These are phyloP conservation scores for Musa balbisiana DNA, from an alignment of 202 grass and related monocot species.

Conservation along the genomic window DNA sequence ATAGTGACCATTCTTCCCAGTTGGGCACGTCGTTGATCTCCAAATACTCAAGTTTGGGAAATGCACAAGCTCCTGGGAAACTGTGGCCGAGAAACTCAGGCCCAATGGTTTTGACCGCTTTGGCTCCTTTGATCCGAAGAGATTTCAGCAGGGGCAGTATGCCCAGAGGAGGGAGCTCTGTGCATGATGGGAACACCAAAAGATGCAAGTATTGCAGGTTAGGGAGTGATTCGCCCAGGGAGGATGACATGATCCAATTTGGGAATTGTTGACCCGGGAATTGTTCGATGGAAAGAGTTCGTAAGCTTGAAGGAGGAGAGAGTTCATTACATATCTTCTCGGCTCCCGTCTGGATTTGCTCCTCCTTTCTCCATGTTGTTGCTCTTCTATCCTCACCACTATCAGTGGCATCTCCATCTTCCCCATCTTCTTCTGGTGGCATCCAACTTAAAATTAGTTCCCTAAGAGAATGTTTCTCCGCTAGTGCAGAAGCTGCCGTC, in stretches of 20 bases:
- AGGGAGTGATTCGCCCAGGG: slow-evolving; percentile 46
- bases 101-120: slow-evolving; percentile 49
- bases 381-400: slow-evolving; percentile 8
- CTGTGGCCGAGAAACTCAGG: slow-evolving; percentile 47
- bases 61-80: slow-evolving; percentile 20
- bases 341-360: slow-evolving; percentile 30
- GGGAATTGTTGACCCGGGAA: slow-evolving; percentile 58
- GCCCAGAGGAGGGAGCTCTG: slow-evolving; percentile 53
- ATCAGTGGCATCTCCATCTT: neutral
- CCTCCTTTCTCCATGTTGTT: slow-evolving; percentile 2
- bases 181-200: slow-evolving; percentile 46
- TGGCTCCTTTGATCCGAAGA: slow-evolving; percentile 50
- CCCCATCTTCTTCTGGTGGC: slow-evolving; percentile 14
- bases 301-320: slow-evolving; percentile 40
- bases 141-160: slow-evolving; percentile 51
- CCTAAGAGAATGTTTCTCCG: slow-evolving; percentile 57
- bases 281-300: slow-evolving; percentile 50
- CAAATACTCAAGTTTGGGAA: slow-evolving; percentile 62
- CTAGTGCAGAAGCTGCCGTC: slow-evolving; percentile 39
- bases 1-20: slow-evolving; percentile 70
- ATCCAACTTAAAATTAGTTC: slow-evolving; percentile 44
- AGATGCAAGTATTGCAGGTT: slow-evolving; percentile 48
- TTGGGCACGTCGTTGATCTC: slow-evolving; percentile 56
- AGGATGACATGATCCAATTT: slow-evolving; percentile 47
- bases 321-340: slow-evolving; percentile 72